Percentiles rank a stretch among this genome's conserved stretches.
Conservation (phyloP, 257 asterid genomes). For the Vinca minor region DNA sequence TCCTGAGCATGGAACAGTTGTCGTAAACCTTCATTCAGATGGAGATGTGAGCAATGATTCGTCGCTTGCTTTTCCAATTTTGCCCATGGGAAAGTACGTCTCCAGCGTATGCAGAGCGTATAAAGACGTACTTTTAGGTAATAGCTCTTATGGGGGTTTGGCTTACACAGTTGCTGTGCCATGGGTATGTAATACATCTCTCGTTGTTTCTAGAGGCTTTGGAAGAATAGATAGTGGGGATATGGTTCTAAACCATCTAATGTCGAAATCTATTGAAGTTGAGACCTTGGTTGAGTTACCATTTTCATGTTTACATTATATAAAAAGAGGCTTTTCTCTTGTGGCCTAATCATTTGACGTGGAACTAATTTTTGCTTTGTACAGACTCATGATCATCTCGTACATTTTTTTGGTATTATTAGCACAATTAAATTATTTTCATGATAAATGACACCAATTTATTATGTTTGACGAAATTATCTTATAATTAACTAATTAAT, state of each 20-base stretch:
- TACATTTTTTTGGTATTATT: too few relatives aligned
- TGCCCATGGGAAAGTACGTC: conserved; percentile 48
- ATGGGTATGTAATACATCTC: conserved; percentile 70
- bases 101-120: conserved; percentile 42
- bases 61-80: conserved; percentile 13
- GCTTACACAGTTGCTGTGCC: conserved; percentile 65
- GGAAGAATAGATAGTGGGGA: conserved; percentile 20
- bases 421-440: too few relatives aligned
- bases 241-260: conserved; percentile 30
- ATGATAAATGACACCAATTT: too few relatives aligned
- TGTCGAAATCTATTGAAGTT: conserved; percentile 42
- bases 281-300: conserved; percentile 48
- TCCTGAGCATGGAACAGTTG: conserved; percentile 71
- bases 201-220: conserved; percentile 62
- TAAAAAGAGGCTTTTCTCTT: conserved; percentile 48
- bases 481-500: too few relatives aligned
- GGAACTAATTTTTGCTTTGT: background rate
- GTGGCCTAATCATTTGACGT: conserved; percentile 19
- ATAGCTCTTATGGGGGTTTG: conserved; percentile 28
- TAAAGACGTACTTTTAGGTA: conserved; percentile 41
- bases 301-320: conserved; percentile 64
- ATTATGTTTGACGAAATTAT: too few relatives aligned
- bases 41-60: conserved; percentile 26
- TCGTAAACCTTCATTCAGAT: conserved; percentile 73
- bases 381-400: too few relatives aligned